Conservation (phyloP, 73 alveolate genomes). For the Blepharisma stoltei region DNA sequence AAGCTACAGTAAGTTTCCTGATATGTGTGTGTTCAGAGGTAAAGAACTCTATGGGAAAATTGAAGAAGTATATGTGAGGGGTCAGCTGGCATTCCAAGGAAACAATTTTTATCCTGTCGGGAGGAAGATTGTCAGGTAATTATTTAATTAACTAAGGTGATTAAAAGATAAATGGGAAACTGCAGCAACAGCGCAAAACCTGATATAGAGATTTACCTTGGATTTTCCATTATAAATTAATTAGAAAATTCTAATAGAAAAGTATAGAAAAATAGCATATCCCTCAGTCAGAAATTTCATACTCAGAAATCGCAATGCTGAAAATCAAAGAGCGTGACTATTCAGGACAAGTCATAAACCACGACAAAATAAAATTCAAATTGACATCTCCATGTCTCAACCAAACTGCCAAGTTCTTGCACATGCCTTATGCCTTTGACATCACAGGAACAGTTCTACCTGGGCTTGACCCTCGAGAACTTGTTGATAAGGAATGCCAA, state of each 20-base stretch:
- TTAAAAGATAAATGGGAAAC: too few species aligned
- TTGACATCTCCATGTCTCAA: neutral
- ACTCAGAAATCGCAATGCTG: neutral
- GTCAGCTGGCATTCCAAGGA: neutral
- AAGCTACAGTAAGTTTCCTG: neutral
- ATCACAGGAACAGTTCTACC: slow-evolving; percentile 12
- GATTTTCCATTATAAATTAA: too few species aligned
- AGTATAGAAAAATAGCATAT: too few species aligned
- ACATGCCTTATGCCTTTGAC: neutral
- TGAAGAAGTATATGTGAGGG: neutral
- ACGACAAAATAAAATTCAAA: neutral
- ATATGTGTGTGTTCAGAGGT: neutral
- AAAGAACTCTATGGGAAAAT: slow-evolving; percentile 3
- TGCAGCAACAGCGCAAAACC: too few species aligned
- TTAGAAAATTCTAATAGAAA: too few species aligned
- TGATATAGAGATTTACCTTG: too few species aligned
- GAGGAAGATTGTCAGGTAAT: too few species aligned
- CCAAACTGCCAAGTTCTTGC: neutral
- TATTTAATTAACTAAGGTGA: too few species aligned
- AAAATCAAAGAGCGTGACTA: slow-evolving; percentile 23
- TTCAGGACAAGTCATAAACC: neutral
- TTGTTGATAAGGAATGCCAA: slow-evolving; percentile 28
- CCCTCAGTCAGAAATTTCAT: neutral
- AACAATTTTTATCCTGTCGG: too few species aligned
- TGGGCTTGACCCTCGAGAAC: slow-evolving; percentile 25